Conservation (phyloP, 2,329 filamentous ascomycete genomes). For the Aspergillus flavus region DNA sequence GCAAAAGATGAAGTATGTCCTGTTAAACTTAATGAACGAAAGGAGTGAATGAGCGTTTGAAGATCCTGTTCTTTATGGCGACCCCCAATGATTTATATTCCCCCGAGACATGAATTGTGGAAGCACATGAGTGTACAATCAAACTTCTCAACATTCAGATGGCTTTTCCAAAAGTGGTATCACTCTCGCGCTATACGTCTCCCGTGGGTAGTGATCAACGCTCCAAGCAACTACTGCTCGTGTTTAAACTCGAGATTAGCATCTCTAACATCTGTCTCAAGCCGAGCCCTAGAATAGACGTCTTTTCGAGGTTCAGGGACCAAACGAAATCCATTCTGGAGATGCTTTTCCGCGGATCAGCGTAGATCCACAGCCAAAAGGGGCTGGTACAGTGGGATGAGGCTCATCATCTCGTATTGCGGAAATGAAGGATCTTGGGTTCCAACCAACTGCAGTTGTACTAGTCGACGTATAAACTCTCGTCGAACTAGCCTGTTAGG, state of each 20-base stretch:
- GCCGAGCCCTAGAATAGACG: neutral
- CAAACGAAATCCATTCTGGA: neutral
- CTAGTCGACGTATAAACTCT: slow-evolving; percentile 23
- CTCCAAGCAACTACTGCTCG: neutral
- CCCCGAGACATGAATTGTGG: neutral
- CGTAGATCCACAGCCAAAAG: neutral
- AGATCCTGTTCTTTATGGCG: neutral
- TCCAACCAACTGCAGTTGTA: neutral
- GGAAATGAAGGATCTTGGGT: slow-evolving; percentile 5
- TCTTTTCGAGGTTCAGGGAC: neutral
- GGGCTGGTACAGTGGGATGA: neutral
- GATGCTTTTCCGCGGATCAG: neutral
- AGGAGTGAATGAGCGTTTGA: neutral
- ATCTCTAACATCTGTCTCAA: neutral
- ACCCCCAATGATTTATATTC: neutral
- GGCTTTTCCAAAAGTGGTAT: neutral
- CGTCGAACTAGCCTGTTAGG: neutral
- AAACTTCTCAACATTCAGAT: neutral
- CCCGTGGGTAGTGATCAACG: neutral
- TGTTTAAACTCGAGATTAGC: neutral
- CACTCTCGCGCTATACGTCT: neutral
- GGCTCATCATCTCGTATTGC: slow-evolving; percentile 1
- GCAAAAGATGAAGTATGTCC: neutral
- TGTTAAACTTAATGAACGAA: neutral
- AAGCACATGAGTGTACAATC: neutral